A percentile compares a stretch with the other conserved stretches of the same genome.
Conservation (phyloP, 345 rosid genomes). For the Populus ilicifolia region DNA sequence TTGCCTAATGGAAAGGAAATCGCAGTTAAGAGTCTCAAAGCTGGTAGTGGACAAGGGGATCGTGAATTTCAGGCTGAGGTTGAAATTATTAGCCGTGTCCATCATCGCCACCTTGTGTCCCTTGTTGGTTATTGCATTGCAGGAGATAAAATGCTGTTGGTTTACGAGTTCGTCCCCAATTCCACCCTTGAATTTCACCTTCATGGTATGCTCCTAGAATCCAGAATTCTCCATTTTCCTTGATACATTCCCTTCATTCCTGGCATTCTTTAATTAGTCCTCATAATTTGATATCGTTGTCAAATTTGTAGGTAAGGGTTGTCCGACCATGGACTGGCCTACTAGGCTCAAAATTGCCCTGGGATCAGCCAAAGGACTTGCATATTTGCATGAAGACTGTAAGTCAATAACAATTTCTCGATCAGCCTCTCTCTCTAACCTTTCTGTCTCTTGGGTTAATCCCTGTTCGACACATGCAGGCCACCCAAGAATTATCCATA, state of each 20-base stretch:
- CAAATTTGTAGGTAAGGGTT: conserved; percentile 49
- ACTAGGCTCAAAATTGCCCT: conserved; percentile 72
- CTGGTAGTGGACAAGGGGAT: conserved; percentile 76
- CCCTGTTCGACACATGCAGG: conserved; percentile 38
- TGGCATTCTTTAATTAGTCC: background rate
- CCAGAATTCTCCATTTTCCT: background rate
- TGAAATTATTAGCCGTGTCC: conserved; percentile 87
- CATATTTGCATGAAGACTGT: conserved; percentile 97
- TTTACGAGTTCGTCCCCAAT: conserved; percentile 74
- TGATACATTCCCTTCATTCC: too few species aligned
- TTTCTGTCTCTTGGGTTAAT: background rate
- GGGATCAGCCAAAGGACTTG: conserved; percentile 92
- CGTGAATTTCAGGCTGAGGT: conserved; percentile 85
- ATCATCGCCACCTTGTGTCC: conserved; percentile 86
- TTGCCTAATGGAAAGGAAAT: conserved; percentile 75
- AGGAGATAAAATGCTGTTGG: conserved; percentile 53
- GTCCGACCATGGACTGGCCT: conserved; percentile 65
- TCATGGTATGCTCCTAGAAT: conserved; percentile 36
- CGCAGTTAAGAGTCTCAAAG: conserved; percentile 77
- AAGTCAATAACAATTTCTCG: conserved; percentile 16
- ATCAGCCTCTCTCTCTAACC: background rate
- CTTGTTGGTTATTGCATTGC: conserved; percentile 77
- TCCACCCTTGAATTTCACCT: conserved; percentile 77
- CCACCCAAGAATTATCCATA: conserved; percentile 82
- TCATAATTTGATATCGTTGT: background rate